A percentile compares a stretch with the other conserved stretches of the same genome.
phyloP scores from a whole-genome alignment of 177 flowering plant species.

The Vitis hybrid region DNA sequence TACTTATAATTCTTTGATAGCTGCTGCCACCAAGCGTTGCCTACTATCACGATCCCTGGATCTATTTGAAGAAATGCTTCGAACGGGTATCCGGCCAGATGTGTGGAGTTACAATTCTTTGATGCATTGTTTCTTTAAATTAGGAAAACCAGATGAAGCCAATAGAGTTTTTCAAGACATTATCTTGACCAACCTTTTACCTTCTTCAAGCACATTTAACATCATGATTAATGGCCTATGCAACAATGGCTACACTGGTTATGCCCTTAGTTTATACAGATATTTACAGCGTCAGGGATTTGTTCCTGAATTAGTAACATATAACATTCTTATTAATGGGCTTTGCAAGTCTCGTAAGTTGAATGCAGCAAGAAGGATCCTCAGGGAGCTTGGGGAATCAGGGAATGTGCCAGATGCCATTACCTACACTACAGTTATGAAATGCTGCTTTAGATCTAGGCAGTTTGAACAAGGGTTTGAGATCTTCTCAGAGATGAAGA shows the following conservation, averaged over 20 bases:
- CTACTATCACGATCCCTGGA: conserved; percentile 34
- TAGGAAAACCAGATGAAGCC: conserved; percentile 68
- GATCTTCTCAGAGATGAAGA: conserved; percentile 63
- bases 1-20: conserved; percentile 77
- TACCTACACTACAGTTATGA: conserved; percentile 80
- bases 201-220: conserved; percentile 53
- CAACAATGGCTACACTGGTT: conserved; percentile 48
- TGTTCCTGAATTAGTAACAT: conserved; percentile 53
- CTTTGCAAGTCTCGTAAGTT: conserved; percentile 61
- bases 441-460: conserved; percentile 56
- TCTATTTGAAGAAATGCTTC: conserved; percentile 76
- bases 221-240: conserved; percentile 79
- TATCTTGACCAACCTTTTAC: conserved; percentile 25
- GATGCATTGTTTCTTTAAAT: conserved; percentile 73
- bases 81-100: conserved; percentile 60
- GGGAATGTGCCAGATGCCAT: conserved; percentile 60
- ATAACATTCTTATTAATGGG: conserved; percentile 78
- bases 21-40: conserved; percentile 50
- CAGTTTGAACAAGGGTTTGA: conserved; percentile 59
- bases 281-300: conserved; percentile 52
- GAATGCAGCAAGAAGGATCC: conserved; percentile 41
- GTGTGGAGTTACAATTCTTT: conserved; percentile 77
- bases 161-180: conserved; percentile 50
- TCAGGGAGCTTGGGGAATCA: conserved; percentile 53
- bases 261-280: conserved; percentile 70